Evolutionary conservation across 2,329 filamentous ascomycete species (phyloP).

Genomic region (Beauveria sp.): DNA sequence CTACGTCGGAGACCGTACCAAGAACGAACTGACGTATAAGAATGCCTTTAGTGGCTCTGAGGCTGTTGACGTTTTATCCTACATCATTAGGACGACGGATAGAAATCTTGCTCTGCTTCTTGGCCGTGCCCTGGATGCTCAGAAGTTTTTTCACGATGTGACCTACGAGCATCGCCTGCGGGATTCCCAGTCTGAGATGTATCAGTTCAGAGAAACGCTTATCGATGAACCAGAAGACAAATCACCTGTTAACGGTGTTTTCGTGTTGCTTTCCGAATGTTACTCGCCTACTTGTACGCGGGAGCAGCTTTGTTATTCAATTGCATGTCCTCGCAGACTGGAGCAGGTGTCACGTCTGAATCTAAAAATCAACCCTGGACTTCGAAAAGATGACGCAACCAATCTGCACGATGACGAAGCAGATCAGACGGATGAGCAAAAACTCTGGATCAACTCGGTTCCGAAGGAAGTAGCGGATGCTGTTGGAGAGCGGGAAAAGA

Average conservation of each 20-base stretch:
- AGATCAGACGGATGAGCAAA: conserved; percentile 88
- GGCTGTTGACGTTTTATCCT: conserved; percentile 89
- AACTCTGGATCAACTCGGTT: conserved; percentile 98
- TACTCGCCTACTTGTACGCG: conserved; percentile 96
- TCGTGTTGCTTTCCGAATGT: conserved; percentile 91
- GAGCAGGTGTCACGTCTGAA: conserved; percentile 95
- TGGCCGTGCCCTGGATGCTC: conserved; percentile 86
- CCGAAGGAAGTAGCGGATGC: conserved; percentile 89
- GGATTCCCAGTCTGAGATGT: conserved; percentile 91
- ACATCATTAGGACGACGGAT: conserved; percentile 96
- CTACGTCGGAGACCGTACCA: conserved; percentile 76
- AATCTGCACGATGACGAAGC: conserved; percentile 67
- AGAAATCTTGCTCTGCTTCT: conserved; percentile 86
- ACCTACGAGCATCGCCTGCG: conserved; percentile 94
- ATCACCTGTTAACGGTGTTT: conserved; percentile 79
- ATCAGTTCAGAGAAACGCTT: conserved; percentile 90
- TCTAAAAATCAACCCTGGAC: conserved; percentile 81
- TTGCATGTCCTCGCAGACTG: conserved; percentile 85
- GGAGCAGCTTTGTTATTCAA: conserved; percentile 95
- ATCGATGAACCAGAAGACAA: conserved; percentile 75
- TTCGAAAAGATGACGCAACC: conserved; percentile 57
- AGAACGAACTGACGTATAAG: conserved; percentile 95
- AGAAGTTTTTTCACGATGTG: conserved; percentile 99
- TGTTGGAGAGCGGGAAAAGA: conserved; percentile 87
- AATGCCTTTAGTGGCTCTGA: conserved; percentile 94